Evolutionary conservation across 345 rosid species (phyloP).

Genomic region (Hibiscus tridactylites): DNA sequence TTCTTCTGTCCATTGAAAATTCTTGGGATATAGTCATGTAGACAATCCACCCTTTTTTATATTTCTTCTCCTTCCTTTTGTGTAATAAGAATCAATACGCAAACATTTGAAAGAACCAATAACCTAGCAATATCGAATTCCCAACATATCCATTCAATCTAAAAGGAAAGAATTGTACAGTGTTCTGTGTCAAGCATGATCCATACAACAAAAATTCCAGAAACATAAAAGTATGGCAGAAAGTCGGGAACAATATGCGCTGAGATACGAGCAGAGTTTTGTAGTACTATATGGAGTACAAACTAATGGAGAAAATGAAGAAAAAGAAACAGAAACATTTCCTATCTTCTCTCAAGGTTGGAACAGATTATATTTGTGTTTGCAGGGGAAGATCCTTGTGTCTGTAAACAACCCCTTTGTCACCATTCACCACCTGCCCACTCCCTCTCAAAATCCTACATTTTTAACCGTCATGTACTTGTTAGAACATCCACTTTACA

Average conservation of each 20-base stretch:
- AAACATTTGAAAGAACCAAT: too few relatives aligned
- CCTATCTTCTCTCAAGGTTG: background rate
- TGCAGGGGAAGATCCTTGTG: slow-evolving; percentile 19
- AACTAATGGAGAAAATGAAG: background rate
- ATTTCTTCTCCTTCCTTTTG: background rate
- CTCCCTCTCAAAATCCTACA: slow-evolving; percentile 48
- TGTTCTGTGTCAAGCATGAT: background rate
- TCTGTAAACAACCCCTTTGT: slow-evolving; percentile 32
- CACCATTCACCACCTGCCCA: slow-evolving; percentile 58
- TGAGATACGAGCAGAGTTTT: too few relatives aligned
- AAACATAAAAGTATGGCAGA: background rate
- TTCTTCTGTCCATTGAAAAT: background rate
- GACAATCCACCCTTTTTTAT: background rate
- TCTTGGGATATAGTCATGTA: background rate
- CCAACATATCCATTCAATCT: background rate
- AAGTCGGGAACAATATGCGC: too few relatives aligned
- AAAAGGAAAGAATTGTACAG: background rate
- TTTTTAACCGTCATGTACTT: background rate
- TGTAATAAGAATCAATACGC: too few relatives aligned
- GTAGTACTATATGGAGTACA: background rate
- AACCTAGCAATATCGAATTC: too few relatives aligned
- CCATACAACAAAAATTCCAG: background rate
- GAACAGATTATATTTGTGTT: background rate
- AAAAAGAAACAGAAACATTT: background rate
- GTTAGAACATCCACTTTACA: background rate